phyloP scores from a whole-genome alignment of 805 yeast genomes.

The Lachancea nothofagi region DNA sequence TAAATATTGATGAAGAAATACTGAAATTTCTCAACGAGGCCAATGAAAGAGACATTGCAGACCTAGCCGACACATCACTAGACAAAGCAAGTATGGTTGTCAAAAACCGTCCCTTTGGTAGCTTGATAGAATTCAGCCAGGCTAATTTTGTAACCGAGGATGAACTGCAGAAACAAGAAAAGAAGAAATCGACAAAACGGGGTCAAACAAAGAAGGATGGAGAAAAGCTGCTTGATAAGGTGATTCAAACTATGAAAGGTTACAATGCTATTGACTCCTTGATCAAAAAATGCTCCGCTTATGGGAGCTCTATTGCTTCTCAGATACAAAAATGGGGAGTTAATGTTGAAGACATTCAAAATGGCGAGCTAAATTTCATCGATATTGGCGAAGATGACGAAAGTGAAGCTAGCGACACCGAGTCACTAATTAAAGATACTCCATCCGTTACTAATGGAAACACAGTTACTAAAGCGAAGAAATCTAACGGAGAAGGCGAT shows the following conservation, averaged over 20 bases:
- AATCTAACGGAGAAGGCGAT: conserved; percentile 23
- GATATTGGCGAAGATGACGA: conserved; percentile 31
- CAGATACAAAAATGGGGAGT: conserved; percentile 89
- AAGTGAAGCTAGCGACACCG: conserved; percentile 19
- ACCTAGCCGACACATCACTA: conserved; percentile 67
- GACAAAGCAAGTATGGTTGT: conserved; percentile 59
- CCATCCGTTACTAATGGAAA: not conserved
- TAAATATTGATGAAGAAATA: conserved; percentile 56
- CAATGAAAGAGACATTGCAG: conserved; percentile 67
- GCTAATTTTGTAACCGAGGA: conserved; percentile 44
- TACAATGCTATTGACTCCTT: conserved; percentile 93
- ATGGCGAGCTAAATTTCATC: conserved; percentile 33
- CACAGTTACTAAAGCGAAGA: conserved; percentile 3
- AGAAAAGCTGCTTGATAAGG: conserved; percentile 63
- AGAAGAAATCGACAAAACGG: conserved; percentile 31
- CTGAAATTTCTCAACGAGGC: conserved; percentile 77
- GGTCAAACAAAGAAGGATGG: conserved; percentile 57
- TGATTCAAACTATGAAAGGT: conserved; percentile 69
- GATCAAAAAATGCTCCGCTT: conserved; percentile 72
- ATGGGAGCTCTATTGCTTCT: conserved; percentile 62
- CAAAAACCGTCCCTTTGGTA: conserved; percentile 61
- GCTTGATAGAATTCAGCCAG: conserved; percentile 54
- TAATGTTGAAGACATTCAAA: conserved; percentile 53
- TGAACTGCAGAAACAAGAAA: conserved; percentile 16
- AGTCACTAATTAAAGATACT: conserved; percentile 8